phyloP scores from a whole-genome alignment of 805 yeast species.

The Priceomyces carsonii region DNA sequence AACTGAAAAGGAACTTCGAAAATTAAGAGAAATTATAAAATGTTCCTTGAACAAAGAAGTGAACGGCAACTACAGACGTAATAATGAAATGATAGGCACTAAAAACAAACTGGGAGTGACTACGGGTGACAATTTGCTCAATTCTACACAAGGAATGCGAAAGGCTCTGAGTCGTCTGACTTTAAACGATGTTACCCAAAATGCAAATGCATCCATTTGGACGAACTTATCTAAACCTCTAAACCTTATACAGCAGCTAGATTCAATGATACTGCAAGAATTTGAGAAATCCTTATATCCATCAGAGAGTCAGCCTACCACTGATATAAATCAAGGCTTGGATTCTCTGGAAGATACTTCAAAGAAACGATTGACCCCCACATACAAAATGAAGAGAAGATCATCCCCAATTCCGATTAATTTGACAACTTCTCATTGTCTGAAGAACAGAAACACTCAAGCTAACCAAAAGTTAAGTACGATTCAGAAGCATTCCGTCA shows the following conservation, averaged over 20 bases:
- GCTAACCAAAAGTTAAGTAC: too few species aligned
- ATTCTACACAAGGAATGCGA: too few species aligned
- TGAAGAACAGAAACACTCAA: too few species aligned
- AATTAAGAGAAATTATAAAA: constrained; percentile 50
- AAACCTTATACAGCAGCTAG: constrained; percentile 64
- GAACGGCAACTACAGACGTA: constrained; percentile 6
- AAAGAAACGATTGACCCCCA: too few species aligned
- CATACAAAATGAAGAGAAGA: constrained; percentile 11
- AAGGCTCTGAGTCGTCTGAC: neutral
- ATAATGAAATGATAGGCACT: constrained; percentile 1
- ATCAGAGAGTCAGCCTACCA: too few species aligned
- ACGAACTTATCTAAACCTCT: constrained; percentile 51
- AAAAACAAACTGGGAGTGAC: constrained; percentile 1
- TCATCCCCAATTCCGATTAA: too few species aligned
- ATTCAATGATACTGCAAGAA: constrained; percentile 64
- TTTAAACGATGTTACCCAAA: neutral
- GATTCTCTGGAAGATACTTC: too few species aligned
- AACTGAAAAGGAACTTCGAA: constrained; percentile 51
- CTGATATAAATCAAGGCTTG: too few species aligned
- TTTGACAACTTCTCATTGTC: too few species aligned
- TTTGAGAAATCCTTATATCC: constrained; percentile 49
- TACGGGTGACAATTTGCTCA: constrained; percentile 4
- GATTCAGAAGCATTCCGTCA: constrained; percentile 29
- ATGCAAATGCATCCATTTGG: constrained; percentile 28
- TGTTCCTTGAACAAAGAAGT: constrained; percentile 45